Percentiles rank a stretch among this genome's conserved stretches.
These are phyloP conservation scores for Albatrellus ellisii DNA, from an alignment of 768 basidiomycete genomes.

Conservation along the genomic window DNA sequence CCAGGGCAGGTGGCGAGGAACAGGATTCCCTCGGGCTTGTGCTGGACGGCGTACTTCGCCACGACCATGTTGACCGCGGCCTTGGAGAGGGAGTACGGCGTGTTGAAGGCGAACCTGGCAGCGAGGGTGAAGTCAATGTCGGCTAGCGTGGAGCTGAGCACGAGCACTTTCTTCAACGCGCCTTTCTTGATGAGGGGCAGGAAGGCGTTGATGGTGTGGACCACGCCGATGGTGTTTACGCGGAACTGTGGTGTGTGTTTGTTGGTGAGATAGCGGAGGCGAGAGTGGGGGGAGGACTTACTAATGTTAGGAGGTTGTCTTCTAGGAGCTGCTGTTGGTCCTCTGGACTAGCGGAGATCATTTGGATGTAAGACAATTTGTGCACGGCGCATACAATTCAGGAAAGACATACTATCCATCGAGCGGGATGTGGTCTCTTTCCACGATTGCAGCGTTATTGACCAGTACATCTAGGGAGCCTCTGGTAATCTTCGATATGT, in stretches of 20 bases:
- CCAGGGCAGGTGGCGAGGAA: conserved; percentile 27
- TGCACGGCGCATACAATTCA: not conserved
- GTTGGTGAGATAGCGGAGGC: no score
- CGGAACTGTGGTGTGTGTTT: conserved; percentile 14
- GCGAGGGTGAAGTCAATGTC: conserved; percentile 17
- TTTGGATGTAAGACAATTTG: not conserved
- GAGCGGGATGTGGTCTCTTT: not conserved
- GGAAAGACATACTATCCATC: not conserved
- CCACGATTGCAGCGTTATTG: not conserved
- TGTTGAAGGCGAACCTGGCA: conserved; percentile 3
- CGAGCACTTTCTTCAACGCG: conserved; percentile 23
- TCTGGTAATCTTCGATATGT: not conserved
- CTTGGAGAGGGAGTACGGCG: conserved; percentile 25
- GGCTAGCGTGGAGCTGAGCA: conserved; percentile 20
- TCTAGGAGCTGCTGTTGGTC: not conserved
- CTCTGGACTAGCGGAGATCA: not conserved
- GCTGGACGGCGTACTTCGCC: conserved; percentile 23
- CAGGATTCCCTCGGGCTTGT: conserved; percentile 21
- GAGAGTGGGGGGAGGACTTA: not conserved
- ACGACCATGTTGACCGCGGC: conserved; percentile 24
- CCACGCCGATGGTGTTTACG: conserved; percentile 24
- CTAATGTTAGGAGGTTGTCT: not conserved
- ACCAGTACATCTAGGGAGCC: not conserved
- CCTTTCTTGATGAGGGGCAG: conserved; percentile 25
- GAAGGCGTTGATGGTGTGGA: conserved; percentile 25